Percentiles rank a stretch among this genome's conserved stretches.
These are phyloP conservation scores for Allantophomopsis lycopodina DNA, from an alignment of 2,329 filamentous ascomycete genomes.

Conservation along the genomic window DNA sequence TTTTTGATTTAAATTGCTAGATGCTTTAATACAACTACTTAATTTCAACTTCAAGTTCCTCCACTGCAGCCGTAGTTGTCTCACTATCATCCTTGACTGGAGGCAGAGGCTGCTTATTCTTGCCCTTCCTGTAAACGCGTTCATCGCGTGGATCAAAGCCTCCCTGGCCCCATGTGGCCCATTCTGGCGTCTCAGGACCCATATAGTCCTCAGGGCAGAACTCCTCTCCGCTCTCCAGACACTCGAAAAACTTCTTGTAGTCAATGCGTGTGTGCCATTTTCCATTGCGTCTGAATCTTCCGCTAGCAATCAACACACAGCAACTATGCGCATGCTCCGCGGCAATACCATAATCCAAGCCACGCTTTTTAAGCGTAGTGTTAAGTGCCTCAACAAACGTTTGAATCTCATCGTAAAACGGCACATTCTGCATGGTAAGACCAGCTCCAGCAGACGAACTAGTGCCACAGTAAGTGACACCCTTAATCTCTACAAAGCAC, in stretches of 20 bases:
- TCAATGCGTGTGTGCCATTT: slow-evolving; percentile 90
- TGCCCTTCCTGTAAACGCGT: slow-evolving; percentile 76
- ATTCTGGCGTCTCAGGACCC: slow-evolving; percentile 71
- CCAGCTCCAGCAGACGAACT: slow-evolving; percentile 72
- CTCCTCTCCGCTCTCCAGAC: slow-evolving; percentile 54
- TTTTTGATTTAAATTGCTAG: too few relatives aligned
- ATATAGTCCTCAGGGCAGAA: slow-evolving; percentile 90
- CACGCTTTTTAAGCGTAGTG: slow-evolving; percentile 50
- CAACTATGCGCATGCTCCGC: slow-evolving; percentile 94
- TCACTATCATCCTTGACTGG: slow-evolving; percentile 5
- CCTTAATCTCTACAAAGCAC: slow-evolving; percentile 91
- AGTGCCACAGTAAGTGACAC: slow-evolving; percentile 93
- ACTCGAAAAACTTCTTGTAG: slow-evolving; percentile 76
- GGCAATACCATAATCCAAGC: slow-evolving; percentile 76
- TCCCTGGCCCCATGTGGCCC: slow-evolving; percentile 89
- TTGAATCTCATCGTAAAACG: slow-evolving; percentile 83
- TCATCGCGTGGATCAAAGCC: slow-evolving; percentile 88
- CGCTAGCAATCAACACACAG: slow-evolving; percentile 76
- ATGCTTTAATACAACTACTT: too few relatives aligned
- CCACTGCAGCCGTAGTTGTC: too few relatives aligned
- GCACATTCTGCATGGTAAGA: slow-evolving; percentile 93
- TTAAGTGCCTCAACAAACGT: slow-evolving; percentile 71
- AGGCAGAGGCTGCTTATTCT: slow-evolving; percentile 20
- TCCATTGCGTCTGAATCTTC: slow-evolving; percentile 61
- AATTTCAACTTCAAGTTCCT: too few relatives aligned